Base-by-base conservation (phyloP, 441 rosid genomes). In the Erodium chrysanthum region DNA sequence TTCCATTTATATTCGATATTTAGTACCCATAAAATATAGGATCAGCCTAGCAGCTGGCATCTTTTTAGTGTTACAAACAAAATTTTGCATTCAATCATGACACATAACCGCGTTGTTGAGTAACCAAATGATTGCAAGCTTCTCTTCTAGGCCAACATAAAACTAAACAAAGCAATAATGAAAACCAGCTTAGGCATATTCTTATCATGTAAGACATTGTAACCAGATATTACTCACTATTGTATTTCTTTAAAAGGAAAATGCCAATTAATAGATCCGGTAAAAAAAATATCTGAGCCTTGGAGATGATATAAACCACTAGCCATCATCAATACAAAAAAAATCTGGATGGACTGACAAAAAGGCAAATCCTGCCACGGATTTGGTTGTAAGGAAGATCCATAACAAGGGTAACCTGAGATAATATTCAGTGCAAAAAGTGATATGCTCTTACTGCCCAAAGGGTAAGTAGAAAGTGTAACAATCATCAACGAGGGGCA, bases 71-170 rank as follows among this genome's bases (percentile, higher is more conserved):
- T 61, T 29, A 7, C 2, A 23, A 59, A 59, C 65, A 29, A 61
- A 23, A 14, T 14, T 61, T 59, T 27, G 17, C 65, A 14, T 61
- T 14, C 4, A 61, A 15, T 29, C 20, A 25, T 12, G 25, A 23
- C 31, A 27, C 10, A 12, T 21, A 61, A 29, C 2, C 65, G n/a
- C 40, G n/a, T 61, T 29, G 33, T 27, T 61, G 64, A 23, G 64
- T 61, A 29, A 14, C 65, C 65, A 61, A 61, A 61, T 61, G 18
- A 61, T 61, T 27, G 40, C 5, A 61, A 61, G 42, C 65, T 15
- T 27, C 20, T 61, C 40, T 61, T 61, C 33, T 29, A 61, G 65
- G 65, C 9, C 18, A 61, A 29, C 65, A 7, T 42, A 29, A 29
- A 61, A 60, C 18, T 64, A 31, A 9, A 64, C 50, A 17, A 64